These are phyloP conservation scores for Cercospora sp. DNA, from an alignment of 2,329 filamentous ascomycete genomes.

Conservation along the genomic window DNA sequence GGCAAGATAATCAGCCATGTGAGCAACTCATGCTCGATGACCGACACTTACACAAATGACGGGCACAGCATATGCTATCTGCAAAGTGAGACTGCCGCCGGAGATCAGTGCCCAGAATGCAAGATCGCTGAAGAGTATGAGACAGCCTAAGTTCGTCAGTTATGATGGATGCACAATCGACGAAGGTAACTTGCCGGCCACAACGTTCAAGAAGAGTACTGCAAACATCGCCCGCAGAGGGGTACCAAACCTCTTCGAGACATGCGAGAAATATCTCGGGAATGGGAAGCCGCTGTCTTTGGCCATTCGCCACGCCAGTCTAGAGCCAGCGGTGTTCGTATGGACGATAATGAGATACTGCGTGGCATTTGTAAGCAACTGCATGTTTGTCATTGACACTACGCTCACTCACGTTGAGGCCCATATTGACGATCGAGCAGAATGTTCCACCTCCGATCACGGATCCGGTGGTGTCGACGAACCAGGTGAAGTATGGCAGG, in stretches of 20 bases:
- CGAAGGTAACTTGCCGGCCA: not conserved
- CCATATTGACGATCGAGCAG: constrained; percentile 8
- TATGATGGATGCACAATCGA: not conserved
- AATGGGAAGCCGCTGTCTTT: constrained; percentile 12
- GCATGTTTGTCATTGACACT: not conserved
- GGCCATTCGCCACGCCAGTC: constrained; percentile 12
- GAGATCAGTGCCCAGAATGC: constrained; percentile 1
- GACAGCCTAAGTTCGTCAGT: not conserved
- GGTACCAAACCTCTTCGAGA: not conserved
- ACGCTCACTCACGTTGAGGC: constrained; percentile 5
- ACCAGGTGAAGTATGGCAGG: constrained; percentile 13
- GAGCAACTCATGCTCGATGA: not conserved
- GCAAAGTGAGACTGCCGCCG: not conserved
- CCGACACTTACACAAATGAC: not conserved
- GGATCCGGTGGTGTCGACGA: constrained; percentile 7
- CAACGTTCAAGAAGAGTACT: not conserved
- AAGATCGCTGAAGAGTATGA: not conserved
- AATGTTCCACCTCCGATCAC: constrained; percentile 10
- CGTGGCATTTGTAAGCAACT: not conserved
- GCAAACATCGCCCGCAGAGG: not conserved
- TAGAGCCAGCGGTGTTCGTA: constrained; percentile 8
- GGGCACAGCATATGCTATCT: not conserved
- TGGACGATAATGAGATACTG: constrained; percentile 15
- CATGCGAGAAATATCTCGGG: not conserved
- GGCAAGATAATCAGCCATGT: not conserved